Evolutionary conservation across 2,329 filamentous ascomycete genomes (phyloP), one percentile per base, ranked within the genome.

Genomic region (Exophiala sp.): DNA sequence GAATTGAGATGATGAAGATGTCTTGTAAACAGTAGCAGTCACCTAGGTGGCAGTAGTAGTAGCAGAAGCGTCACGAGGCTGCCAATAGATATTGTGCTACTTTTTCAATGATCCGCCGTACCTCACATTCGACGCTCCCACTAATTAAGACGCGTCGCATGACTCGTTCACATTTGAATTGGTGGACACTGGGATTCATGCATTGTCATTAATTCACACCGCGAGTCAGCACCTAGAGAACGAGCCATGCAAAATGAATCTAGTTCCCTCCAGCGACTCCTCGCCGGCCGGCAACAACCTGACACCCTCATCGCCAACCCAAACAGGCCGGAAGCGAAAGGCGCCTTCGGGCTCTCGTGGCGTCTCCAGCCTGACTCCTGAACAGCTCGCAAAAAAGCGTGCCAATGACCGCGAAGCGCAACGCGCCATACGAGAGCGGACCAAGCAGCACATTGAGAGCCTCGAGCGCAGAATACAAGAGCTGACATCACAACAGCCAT

Each of bases 361-460:
- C 57, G 89, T 95, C 48, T 88, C 88, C 57, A 91, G 86, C 63
- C 76, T 95, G 64, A 94, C 88, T 9, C 86, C 88, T 4, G 86
- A 90, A 55, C 90, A 95, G 69, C 79, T 95, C 52, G 87, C 85
- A 23, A 86, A 89, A 68, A 96, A 95, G 73, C 79, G 90, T 57
- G 87, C 88, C 63, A 95, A 95, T 78, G 88, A 94, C 65, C 82
- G 88, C 50, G 87, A 94, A 67, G 88, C 88, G 23, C 88, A 95
- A 66, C 79, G 88, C 42, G 87, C 86, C 32, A 93, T 94, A 52
- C 78, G 88, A 35, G 86, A 91, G 70, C 80, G 88, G 48, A 93
- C 87, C 22, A 88, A 84, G 69, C 79, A 81, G 50, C 85, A 86
- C 66, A 93, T 93, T 59, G 86, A 91, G 64, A 72, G 70, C 5